phyloP scores from a whole-genome alignment of 1,284 basidiomycete genomes.

The Omphalotus olearius region DNA sequence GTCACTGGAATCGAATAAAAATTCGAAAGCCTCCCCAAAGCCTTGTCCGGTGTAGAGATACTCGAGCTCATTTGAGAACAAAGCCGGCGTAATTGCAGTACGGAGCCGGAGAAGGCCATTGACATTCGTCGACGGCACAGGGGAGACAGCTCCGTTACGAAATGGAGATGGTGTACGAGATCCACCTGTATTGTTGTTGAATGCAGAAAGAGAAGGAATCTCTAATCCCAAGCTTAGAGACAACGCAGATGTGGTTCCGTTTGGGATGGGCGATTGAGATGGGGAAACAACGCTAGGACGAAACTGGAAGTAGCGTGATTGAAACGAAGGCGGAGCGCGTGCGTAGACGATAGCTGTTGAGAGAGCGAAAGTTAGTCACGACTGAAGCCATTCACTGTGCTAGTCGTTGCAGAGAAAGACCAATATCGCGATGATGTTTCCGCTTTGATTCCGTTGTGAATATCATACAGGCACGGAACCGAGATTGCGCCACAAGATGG shows the following conservation, averaged over 20 bases:
- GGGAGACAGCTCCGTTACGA: slow-evolving; percentile 1
- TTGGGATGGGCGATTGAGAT: slow-evolving; percentile 49
- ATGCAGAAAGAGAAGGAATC: slow-evolving; percentile 29
- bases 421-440: neutral
- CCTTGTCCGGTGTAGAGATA: slow-evolving; percentile 88
- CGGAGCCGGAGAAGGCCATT: slow-evolving; percentile 47
- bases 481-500: too few relatives aligned
- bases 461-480: neutral
- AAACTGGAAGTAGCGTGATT: slow-evolving; percentile 80
- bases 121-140: slow-evolving; percentile 16
- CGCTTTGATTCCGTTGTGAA: too few relatives aligned
- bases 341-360: slow-evolving; percentile 85
- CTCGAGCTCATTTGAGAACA: slow-evolving; percentile 86
- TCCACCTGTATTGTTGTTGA: too few relatives aligned
- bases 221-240: slow-evolving; percentile 53
- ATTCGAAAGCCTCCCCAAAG: slow-evolving; percentile 85
- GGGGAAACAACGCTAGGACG: slow-evolving; percentile 37
- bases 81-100: slow-evolving; percentile 65
- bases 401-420: slow-evolving; percentile 6
- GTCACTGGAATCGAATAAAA: slow-evolving; percentile 68
- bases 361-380: neutral
- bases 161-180: slow-evolving; percentile 30
- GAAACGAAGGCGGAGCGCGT: slow-evolving; percentile 84
- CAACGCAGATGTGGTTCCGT: slow-evolving; percentile 47
- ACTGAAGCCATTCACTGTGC: too few relatives aligned